Evolutionary conservation across 305 asterid genomes (phyloP), one percentile per base, ranked within the genome.

Genomic region (Fraxinus latifolia): DNA sequence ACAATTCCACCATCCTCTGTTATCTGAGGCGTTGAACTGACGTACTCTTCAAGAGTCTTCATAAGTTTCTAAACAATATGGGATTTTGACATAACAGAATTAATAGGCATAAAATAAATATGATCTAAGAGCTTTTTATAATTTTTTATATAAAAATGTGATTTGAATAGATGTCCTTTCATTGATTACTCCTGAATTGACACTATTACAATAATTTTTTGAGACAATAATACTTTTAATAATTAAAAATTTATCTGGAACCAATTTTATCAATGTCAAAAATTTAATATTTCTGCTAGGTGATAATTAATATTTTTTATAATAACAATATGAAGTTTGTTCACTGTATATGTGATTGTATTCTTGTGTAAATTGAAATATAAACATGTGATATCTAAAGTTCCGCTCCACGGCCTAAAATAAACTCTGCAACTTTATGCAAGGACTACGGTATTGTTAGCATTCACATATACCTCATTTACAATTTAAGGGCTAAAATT

Each of bases 1-100:
- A 94, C 97, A 73, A 95, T 86, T 82, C 95, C 95, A 47, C 99
- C 99, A 84, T 94, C 94, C 86, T 95, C 99, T 33, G 93, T 88
- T 86, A 95, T 91, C 87, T 95, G 98, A 81, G 99, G 99, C 42
- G 99, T 94, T 78, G 97, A 92, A 86, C 91, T 89, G 77, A 94
- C 87, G 77, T 91, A 95, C 87, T 91, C 98, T 86, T 93, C 99
- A 65, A 92, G 88, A 85, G 89, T 92, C 83, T 87, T 90, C 92
- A 83, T 89, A 84, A 95, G 95, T 94, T 91, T 94, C 99, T 95
- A 83, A 84, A 79, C 79, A 73, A 82, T 58, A 78, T 62, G 73
- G 33, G 83, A 77, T 21, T 34, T 47, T 47, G 74, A 77, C 12
- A 77, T 14, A 62, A 8, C 74, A 82, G 33, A 72, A 78, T 78